Evolutionary conservation across 2,329 filamentous ascomycete species (phyloP).

Genomic region (Epichloe typhina): DNA sequence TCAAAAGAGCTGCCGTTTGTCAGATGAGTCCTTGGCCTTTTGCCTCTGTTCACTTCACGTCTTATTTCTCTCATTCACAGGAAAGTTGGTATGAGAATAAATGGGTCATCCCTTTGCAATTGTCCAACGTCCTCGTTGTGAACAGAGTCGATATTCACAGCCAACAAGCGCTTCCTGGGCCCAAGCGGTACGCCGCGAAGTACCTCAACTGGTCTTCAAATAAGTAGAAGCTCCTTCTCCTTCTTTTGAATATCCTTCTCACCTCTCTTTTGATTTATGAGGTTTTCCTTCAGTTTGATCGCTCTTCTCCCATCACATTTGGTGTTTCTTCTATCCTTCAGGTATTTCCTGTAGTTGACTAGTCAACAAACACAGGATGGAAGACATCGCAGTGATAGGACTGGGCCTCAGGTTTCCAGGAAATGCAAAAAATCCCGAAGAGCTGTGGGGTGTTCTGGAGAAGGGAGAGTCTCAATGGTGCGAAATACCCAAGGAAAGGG

Average conservation of each 20-base stretch:
- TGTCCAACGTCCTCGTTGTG: neutral
- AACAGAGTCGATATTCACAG: constrained; percentile 2
- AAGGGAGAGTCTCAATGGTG: constrained; percentile 33
- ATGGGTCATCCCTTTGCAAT: neutral
- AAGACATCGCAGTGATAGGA: constrained; percentile 40
- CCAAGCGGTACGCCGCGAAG: neutral
- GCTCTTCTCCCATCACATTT: neutral
- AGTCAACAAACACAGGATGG: neutral
- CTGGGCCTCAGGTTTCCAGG: constrained; percentile 39
- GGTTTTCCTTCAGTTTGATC: neutral
- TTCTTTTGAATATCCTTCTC: neutral
- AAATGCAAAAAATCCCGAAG: constrained; percentile 29
- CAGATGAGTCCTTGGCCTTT: neutral
- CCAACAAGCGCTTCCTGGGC: neutral
- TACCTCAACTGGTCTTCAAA: neutral
- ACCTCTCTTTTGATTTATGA: neutral
- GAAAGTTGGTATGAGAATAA: neutral
- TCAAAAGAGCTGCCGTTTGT: neutral
- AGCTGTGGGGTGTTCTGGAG: constrained; percentile 36
- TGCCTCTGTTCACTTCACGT: neutral
- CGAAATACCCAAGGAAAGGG: constrained; percentile 32
- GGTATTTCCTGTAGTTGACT: neutral
- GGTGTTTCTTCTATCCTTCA: neutral
- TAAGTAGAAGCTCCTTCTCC: neutral
- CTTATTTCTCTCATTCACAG: neutral